phyloP scores from a whole-genome alignment of 495 filamentous ascomycete species.

The Thozetella sp. region DNA sequence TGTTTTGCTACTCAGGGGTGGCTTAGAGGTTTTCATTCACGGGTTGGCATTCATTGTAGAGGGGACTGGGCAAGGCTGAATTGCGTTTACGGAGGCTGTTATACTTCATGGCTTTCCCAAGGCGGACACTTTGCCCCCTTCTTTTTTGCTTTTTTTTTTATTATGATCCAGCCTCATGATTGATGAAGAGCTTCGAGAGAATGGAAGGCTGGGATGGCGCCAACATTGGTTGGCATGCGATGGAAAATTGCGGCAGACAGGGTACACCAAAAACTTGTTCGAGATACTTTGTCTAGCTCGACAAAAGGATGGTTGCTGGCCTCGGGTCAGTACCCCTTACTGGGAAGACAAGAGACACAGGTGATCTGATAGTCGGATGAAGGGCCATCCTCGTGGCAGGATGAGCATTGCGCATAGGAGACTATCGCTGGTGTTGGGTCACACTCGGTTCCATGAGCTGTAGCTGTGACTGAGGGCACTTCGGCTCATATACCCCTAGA shows the following conservation, averaged over 20 bases:
- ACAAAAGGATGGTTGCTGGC: too few species aligned
- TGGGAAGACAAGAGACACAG: too few species aligned
- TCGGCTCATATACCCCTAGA: neutral
- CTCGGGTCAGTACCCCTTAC: too few species aligned
- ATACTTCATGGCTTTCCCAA: slow-evolving; percentile 4
- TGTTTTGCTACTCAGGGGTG: slow-evolving; percentile 11
- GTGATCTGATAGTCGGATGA: too few species aligned
- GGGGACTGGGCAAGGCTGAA: slow-evolving; percentile 8
- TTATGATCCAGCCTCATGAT: slow-evolving; percentile 8
- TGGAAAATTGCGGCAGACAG: neutral
- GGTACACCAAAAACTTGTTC: neutral
- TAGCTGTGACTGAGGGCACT: neutral
- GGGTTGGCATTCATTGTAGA: slow-evolving; percentile 19
- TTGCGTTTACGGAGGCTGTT: slow-evolving; percentile 16
- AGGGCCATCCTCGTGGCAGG: too few species aligned
- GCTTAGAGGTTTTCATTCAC: slow-evolving; percentile 14
- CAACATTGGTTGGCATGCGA: neutral
- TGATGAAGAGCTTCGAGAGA: slow-evolving; percentile 4
- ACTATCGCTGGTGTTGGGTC: too few species aligned
- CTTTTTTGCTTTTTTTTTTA: slow-evolving; percentile 3
- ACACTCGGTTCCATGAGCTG: too few species aligned
- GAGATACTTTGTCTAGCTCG: too few species aligned
- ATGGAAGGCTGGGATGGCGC: neutral
- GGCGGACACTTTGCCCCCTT: neutral
- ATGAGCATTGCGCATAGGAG: too few species aligned